A percentile compares a stretch with the other conserved stretches of the same genome.
Evolutionary conservation across 305 asterid species (phyloP).

Genomic region (Solanum hybrid): DNA sequence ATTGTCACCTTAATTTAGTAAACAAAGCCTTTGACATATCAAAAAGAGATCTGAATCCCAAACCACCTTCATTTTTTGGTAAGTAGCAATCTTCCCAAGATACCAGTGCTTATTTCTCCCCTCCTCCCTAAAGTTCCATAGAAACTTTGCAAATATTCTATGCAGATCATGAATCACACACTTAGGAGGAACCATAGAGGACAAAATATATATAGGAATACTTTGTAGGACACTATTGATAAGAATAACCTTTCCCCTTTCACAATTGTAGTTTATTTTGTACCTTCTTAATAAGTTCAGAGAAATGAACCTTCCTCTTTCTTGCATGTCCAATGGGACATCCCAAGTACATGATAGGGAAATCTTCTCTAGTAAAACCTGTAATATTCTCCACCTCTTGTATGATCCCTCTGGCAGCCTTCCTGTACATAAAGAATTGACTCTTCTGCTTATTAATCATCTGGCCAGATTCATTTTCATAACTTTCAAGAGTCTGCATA

Average conservation of each 20-base stretch:
- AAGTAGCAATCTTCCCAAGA: not conserved
- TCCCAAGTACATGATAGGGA: not conserved
- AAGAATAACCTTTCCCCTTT: not conserved
- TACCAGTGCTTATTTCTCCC: not conserved
- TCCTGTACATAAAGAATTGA: not conserved
- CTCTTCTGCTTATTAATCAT: not conserved
- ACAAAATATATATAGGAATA: not conserved
- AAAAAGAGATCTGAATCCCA: not conserved
- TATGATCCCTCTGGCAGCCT: not conserved
- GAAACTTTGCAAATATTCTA: not conserved
- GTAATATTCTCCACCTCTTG: not conserved
- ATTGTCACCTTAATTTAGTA: not conserved
- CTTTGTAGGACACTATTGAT: not conserved
- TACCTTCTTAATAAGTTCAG: not conserved
- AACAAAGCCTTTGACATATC: not conserved
- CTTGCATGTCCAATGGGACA: not conserved
- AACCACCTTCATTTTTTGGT: not conserved
- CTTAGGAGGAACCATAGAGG: not conserved
- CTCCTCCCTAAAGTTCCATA: not conserved
- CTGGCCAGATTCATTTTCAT: not conserved
- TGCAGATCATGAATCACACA: not conserved
- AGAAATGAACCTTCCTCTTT: not conserved
- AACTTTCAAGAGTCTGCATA: not conserved
- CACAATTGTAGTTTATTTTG: not conserved
- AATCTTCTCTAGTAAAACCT: not conserved